Evolutionary conservation across 306 rosid genomes (phyloP).

Genomic region (Vachellia pachyceras): DNA sequence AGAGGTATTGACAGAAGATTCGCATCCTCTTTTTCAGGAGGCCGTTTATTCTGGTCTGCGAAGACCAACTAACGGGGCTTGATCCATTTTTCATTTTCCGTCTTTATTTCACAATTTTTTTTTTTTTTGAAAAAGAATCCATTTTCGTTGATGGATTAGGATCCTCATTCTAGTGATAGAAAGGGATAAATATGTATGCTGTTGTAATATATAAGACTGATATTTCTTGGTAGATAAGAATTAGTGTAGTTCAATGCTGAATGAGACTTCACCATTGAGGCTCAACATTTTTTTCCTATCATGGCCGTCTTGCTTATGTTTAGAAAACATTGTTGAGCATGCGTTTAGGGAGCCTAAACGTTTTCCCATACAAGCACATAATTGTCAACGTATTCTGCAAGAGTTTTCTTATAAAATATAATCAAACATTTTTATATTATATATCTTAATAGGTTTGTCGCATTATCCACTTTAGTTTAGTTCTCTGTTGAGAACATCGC

Average conservation of each 20-base stretch:
- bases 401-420: no score
- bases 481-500: no score
- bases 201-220: slow-evolving; percentile 42
- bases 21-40: slow-evolving; percentile 68
- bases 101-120: background rate
- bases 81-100: slow-evolving; percentile 25
- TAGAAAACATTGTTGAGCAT: no score
- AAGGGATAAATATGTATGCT: slow-evolving; percentile 32
- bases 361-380: no score
- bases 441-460: no score
- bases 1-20: slow-evolving; percentile 68
- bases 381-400: no score
- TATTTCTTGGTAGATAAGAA: slow-evolving; percentile 25
- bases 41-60: slow-evolving; percentile 79
- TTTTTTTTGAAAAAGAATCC: slow-evolving; percentile 2
- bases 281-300: background rate
- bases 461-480: no score
- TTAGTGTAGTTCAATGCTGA: slow-evolving; percentile 24
- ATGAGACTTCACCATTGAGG: slow-evolving; percentile 13
- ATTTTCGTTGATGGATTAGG: slow-evolving; percentile 37
- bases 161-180: slow-evolving; percentile 19
- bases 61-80: slow-evolving; percentile 51
- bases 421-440: no score
- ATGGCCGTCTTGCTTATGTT: background rate
- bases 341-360: no score